phyloP scores from a whole-genome alignment of 176 grass and related monocot species.

The Eleusine coracana region DNA sequence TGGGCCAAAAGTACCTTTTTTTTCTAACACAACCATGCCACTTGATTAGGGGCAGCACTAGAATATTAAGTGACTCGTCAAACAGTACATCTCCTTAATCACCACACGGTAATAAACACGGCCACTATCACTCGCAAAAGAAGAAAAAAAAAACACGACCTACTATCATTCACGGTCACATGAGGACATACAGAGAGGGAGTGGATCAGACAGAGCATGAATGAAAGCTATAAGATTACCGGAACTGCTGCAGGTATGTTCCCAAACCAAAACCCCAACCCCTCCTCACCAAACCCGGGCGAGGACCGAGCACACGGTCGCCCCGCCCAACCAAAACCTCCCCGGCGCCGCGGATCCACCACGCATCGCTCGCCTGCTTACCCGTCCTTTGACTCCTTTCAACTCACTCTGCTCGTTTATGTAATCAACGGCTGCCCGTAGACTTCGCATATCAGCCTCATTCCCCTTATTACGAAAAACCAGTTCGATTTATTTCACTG shows the following conservation, averaged over 20 bases:
- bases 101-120: neutral
- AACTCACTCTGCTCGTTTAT: neutral
- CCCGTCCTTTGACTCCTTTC: neutral
- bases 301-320: neutral
- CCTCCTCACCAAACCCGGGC: constrained; percentile 36
- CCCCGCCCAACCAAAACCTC: constrained; percentile 1
- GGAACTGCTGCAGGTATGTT: neutral
- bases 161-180: constrained; percentile 9
- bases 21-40: neutral
- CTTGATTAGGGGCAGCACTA: constrained; percentile 3
- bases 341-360: neutral
- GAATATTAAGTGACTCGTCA: neutral
- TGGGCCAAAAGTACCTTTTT: neutral
- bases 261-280: constrained; percentile 52
- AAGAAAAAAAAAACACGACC: no score
- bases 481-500: neutral
- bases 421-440: neutral
- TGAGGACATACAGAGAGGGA: neutral
- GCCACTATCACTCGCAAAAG: no score
- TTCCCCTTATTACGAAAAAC: neutral
- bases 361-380: neutral
- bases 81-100: neutral
- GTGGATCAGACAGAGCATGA: no score
- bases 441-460: neutral
- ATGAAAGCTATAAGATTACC: neutral